Evolutionary conservation across 2,329 filamentous ascomycete genomes (phyloP).

Genomic region (Penicillium sp.): DNA sequence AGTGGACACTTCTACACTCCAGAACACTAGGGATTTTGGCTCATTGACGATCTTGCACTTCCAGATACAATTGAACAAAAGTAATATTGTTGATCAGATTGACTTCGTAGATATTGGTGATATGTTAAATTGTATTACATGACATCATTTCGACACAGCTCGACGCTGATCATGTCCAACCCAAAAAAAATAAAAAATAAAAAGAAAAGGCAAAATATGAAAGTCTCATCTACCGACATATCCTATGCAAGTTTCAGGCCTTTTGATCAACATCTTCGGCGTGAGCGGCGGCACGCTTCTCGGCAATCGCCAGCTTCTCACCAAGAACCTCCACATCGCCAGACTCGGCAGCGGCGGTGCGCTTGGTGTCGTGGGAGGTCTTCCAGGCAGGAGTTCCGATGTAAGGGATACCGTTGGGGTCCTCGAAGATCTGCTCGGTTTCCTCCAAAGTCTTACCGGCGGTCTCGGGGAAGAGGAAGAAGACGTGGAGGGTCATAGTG

Average conservation of each 20-base stretch:
- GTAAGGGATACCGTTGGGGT: slow-evolving; percentile 36
- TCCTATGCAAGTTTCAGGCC: not conserved
- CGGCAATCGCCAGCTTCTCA: slow-evolving; percentile 23
- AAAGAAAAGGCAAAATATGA: not conserved
- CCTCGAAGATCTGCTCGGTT: slow-evolving; percentile 67
- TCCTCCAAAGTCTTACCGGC: slow-evolving; percentile 73
- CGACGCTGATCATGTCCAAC: not conserved
- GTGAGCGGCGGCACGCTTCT: slow-evolving; percentile 17
- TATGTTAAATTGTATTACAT: slow-evolving; percentile 9
- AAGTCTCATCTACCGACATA: not conserved
- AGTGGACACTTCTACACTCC: no score
- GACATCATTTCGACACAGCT: slow-evolving; percentile 1
- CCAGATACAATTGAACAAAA: not conserved
- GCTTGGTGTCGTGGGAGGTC: slow-evolving; percentile 33
- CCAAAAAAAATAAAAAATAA: not conserved
- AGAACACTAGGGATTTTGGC: no score
- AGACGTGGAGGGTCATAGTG: slow-evolving; percentile 64
- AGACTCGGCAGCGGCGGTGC: slow-evolving; percentile 31
- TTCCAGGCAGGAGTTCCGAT: slow-evolving; percentile 43
- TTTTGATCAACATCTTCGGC: slow-evolving; percentile 5
- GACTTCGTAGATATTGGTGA: not conserved
- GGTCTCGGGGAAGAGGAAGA: slow-evolving; percentile 66
- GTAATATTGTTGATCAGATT: not conserved
- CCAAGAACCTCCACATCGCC: slow-evolving; percentile 30
- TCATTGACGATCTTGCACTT: no score